These are phyloP conservation scores for Calonectria leucothoes DNA, from an alignment of 2,329 filamentous ascomycete species.

Conservation along the genomic window DNA sequence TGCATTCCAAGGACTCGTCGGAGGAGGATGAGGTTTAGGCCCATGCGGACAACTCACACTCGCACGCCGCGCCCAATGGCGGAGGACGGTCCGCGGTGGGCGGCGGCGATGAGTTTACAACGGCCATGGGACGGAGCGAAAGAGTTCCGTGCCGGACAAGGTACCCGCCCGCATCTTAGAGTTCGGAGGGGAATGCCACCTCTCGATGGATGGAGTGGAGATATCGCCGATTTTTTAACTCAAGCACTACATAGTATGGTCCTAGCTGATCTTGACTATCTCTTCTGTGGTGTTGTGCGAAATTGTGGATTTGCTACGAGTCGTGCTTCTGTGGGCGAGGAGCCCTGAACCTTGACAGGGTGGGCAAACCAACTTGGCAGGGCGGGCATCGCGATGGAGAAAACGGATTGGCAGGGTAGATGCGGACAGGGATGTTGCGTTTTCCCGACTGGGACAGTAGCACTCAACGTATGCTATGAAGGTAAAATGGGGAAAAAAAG, in stretches of 20 bases:
- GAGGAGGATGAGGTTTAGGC: conserved; percentile 1
- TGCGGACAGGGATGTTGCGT: neutral
- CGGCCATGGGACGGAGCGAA: neutral
- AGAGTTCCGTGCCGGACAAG: neutral
- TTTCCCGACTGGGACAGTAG: neutral
- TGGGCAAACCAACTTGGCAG: conserved; percentile 13
- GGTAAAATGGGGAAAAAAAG: neutral
- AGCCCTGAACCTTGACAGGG: conserved; percentile 23
- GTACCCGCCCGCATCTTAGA: neutral
- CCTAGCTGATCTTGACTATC: neutral
- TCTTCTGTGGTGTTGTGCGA: neutral
- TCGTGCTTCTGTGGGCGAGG: conserved; percentile 5
- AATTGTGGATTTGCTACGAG: neutral
- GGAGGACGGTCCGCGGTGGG: neutral
- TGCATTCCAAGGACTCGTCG: conserved; percentile 12
- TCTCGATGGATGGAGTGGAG: neutral
- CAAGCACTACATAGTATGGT: neutral
- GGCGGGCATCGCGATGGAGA: neutral
- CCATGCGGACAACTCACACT: conserved; percentile 18
- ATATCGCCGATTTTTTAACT: neutral
- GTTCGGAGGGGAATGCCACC: neutral
- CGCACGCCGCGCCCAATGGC: conserved; percentile 13
- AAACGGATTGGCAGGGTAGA: neutral
- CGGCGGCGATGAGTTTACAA: conserved; percentile 13
- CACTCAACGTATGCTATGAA: neutral